Base-by-base conservation (phyloP, 345 rosid genomes). In the Eucalyptus tenuipes region DNA sequence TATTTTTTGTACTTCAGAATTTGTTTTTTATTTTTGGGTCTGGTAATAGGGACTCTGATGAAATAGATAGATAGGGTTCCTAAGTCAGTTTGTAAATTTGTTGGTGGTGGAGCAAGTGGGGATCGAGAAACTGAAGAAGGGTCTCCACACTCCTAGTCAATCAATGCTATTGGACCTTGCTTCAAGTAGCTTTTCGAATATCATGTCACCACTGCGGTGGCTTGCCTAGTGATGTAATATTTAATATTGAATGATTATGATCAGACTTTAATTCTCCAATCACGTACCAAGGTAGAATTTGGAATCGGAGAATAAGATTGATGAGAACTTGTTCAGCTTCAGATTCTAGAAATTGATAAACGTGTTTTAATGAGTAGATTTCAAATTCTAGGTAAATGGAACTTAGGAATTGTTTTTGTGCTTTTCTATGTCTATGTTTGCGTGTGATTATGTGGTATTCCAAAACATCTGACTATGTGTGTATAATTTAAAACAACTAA, bases 391-490 rank as follows among this genome's bases (percentile, higher is more conserved):
- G 55, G 4, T 52, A 52, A 4, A 52, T 52, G 24, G 24, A 52
- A 18, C 24, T 52, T 18, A 52, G 55, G 55, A 52, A 52, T 18
- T 52, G 4, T 52, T 52, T 52, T 52, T 52, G 24, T 52, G 9
- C 18, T 52, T 50, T 17, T 52, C 20, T 2, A 0, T 0, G 10
- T 50, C 24, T 18, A 18, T 52, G 0, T 17, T 52, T 52, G 24
- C 0, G 1, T 52, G 55, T 52, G 55, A 52, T 52, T 18, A 0
- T 52, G 10, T 52, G 24, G 55, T 52, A 52, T 52, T 1, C 55
- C 20, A 52, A 52, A 52, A 52, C 9, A 52, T 52, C 55, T 0
- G 0, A 17, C 17, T 0, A 52, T 52, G 4, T 3, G 1, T 52
- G 2, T 52, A 52, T 52, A 52, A 52, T 52, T 52, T 52, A 52